Conservation (phyloP, 306 rosid genomes). For the Inga oerstediana region DNA sequence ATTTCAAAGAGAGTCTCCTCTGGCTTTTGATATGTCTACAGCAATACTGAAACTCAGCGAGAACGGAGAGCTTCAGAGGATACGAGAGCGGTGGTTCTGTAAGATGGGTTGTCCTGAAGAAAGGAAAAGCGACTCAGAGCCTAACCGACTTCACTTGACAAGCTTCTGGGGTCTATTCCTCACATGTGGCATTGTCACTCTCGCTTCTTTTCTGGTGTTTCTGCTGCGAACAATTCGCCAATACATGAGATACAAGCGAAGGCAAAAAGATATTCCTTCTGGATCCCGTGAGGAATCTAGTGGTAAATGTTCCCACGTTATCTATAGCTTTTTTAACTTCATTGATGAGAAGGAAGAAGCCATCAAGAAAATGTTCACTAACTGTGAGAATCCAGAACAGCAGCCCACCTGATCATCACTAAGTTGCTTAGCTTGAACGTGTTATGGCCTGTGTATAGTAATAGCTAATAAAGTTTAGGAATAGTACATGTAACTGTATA, state of each 20-base stretch:
- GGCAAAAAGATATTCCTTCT: slow-evolving; percentile 44
- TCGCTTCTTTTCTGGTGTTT: slow-evolving; percentile 53
- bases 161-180: slow-evolving; percentile 97
- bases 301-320: slow-evolving; percentile 52
- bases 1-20: slow-evolving; percentile 83
- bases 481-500: background rate
- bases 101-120: slow-evolving; percentile 77
- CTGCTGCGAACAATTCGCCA: slow-evolving; percentile 60
- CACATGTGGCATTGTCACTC: slow-evolving; percentile 49
- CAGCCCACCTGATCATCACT: slow-evolving; percentile 34
- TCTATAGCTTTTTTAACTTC: slow-evolving; percentile 66
- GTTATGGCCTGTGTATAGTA: slow-evolving; percentile 15
- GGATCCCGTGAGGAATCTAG: slow-evolving; percentile 38
- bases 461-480: background rate
- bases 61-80: slow-evolving; percentile 76
- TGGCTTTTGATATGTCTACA: slow-evolving; percentile 85
- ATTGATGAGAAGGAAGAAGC: slow-evolving; percentile 92
- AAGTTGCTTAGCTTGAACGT: background rate
- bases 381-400: slow-evolving; percentile 46
- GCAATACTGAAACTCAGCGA: slow-evolving; percentile 87
- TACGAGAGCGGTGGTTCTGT: slow-evolving; percentile 77
- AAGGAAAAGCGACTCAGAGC: slow-evolving; percentile 45
- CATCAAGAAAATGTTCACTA: slow-evolving; percentile 69
- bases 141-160: slow-evolving; percentile 63
- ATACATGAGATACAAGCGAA: slow-evolving; percentile 58